phyloP scores from a whole-genome alignment of 768 basidiomycete species.

The Rhodosporidiobolus odoratus region DNA sequence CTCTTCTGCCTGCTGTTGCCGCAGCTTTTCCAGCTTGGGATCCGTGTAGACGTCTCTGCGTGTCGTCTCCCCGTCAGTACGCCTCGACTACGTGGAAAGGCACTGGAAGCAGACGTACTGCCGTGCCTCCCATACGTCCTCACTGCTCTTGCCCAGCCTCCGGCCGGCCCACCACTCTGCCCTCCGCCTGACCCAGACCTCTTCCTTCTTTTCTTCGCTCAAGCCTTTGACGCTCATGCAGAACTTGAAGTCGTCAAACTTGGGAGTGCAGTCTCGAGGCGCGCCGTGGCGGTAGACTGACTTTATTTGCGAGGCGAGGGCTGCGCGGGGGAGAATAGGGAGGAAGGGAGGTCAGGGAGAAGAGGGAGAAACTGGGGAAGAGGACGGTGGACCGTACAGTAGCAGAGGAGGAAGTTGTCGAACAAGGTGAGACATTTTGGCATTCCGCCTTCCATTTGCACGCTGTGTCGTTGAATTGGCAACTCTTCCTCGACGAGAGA shows the following conservation, averaged over 20 bases:
- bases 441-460: constrained; percentile 41
- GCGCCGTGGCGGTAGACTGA: constrained; percentile 81
- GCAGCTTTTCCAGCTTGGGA: constrained; percentile 7
- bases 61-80: too few relatives aligned
- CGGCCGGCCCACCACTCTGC: constrained; percentile 93
- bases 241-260: constrained; percentile 90
- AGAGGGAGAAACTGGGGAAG: not conserved
- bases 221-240: constrained; percentile 77
- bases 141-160: constrained; percentile 72
- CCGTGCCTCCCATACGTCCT: constrained; percentile 88
- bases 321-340: constrained; percentile 48
- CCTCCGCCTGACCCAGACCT: constrained; percentile 75
- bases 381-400: constrained; percentile 45
- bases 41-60: constrained; percentile 30
- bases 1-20: not conserved
- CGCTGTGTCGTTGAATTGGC: constrained; percentile 37
- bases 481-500: constrained; percentile 40
- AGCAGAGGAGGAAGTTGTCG: constrained; percentile 49
- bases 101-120: constrained; percentile 54
- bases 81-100: not conserved
- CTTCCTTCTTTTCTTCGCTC: constrained; percentile 67
- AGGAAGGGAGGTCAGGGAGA: not conserved
- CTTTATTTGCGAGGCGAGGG: constrained; percentile 70
- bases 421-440: constrained; percentile 42
- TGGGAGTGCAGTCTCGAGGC: constrained; percentile 63